Conservation (phyloP, 23 red algal species). For the Agarophyton chilense region DNA sequence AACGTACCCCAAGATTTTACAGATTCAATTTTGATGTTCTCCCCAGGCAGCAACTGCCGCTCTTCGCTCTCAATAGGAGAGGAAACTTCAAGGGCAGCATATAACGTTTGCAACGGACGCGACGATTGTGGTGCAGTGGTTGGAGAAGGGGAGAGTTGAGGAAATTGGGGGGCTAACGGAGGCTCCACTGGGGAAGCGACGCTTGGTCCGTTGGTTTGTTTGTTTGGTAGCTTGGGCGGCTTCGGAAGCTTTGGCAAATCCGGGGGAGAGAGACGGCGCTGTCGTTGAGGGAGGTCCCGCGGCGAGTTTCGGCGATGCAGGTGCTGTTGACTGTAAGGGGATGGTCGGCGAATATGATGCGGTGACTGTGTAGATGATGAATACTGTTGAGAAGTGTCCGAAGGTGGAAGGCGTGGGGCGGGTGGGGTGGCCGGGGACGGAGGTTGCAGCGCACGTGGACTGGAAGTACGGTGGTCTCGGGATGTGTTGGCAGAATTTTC, state of each 20-base stretch:
- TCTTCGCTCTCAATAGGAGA: not conserved
- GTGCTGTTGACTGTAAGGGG: not conserved
- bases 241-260: not conserved
- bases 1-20: not conserved
- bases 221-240: not conserved
- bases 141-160: not conserved
- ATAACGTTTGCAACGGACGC: not conserved
- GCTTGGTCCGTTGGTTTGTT: not conserved
- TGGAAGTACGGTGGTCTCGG: not conserved
- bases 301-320: too few relatives aligned
- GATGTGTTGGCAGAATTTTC: not conserved
- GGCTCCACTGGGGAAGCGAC: not conserved
- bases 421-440: not conserved
- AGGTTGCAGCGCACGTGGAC: not conserved
- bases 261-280: not conserved
- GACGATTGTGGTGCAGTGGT: not conserved
- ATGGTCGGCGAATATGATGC: not conserved
- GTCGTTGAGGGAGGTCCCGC: not conserved
- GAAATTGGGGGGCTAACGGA: not conserved
- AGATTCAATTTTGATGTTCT: not conserved
- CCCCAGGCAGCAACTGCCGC: not conserved
- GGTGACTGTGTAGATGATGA: not conserved
- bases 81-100: not conserved
- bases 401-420: not conserved
- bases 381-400: not conserved